phyloP scores from a whole-genome alignment of 2,329 filamentous ascomycete species.

The Epichloe sp. region DNA sequence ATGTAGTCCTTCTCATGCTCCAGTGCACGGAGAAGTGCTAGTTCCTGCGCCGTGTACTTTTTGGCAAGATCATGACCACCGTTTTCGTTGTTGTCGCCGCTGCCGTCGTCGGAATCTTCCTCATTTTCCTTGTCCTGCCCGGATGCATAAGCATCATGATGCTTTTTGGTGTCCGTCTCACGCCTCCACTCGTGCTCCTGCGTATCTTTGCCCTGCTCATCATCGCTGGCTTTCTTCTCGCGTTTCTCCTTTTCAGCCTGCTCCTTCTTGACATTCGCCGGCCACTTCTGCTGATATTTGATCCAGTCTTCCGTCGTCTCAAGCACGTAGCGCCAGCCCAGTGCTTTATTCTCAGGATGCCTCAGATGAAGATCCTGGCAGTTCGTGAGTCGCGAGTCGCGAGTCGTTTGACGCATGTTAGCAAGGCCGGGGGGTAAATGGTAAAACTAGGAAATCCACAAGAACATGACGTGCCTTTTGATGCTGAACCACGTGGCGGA shows the following conservation, averaged over 20 bases:
- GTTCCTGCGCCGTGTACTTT: constrained; percentile 27
- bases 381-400: neutral
- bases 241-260: neutral
- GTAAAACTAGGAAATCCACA: no score
- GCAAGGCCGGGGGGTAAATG: no score
- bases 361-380: constrained; percentile 28
- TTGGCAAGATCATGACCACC: constrained; percentile 5
- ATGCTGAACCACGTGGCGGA: neutral
- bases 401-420: neutral
- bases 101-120: neutral
- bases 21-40: constrained; percentile 26
- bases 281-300: constrained; percentile 34
- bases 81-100: neutral
- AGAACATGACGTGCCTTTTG: neutral
- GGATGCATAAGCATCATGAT: constrained; percentile 10
- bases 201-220: constrained; percentile 7
- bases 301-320: constrained; percentile 34
- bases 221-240: neutral
- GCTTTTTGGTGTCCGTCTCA: constrained; percentile 10
- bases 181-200: constrained; percentile 11
- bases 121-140: neutral
- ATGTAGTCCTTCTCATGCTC: constrained; percentile 31
- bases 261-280: constrained; percentile 26
- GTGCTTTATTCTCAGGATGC: constrained; percentile 28
- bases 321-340: constrained; percentile 36